Conservation (phyloP, 2,329 filamentous ascomycete species). For the Coleophoma crateriformis region DNA sequence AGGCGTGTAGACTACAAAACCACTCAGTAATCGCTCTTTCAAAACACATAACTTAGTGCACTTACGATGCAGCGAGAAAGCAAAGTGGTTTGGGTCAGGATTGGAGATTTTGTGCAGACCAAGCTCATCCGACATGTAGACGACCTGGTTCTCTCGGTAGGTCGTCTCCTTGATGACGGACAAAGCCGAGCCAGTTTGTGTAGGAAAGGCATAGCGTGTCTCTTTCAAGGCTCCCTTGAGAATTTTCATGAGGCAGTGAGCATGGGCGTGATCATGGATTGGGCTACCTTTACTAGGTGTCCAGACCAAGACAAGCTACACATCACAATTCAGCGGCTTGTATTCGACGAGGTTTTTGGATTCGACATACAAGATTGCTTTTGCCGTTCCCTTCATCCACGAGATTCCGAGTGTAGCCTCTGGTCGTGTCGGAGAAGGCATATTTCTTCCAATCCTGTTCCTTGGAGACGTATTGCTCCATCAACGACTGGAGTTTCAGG, state of each 20-base stretch:
- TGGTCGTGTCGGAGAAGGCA: conserved; percentile 63
- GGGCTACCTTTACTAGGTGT: conserved; percentile 74
- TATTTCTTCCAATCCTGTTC: conserved; percentile 69
- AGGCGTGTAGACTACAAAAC: conserved; percentile 65
- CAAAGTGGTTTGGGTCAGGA: conserved; percentile 62
- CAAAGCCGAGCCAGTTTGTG: conserved; percentile 49
- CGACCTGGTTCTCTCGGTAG: conserved; percentile 67
- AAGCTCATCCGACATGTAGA: conserved; percentile 88
- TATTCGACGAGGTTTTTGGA: conserved; percentile 1
- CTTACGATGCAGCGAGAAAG: conserved; percentile 75
- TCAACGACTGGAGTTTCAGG: conserved; percentile 61
- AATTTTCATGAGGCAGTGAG: conserved; percentile 88
- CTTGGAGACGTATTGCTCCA: conserved; percentile 68
- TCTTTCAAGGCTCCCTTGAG: conserved; percentile 75
- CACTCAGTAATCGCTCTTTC: not conserved
- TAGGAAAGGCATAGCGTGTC: conserved; percentile 73
- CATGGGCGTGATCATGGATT: conserved; percentile 82
- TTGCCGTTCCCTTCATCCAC: conserved; percentile 83
- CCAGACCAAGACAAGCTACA: conserved; percentile 80
- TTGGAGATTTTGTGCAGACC: conserved; percentile 83
- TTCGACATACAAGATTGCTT: conserved; percentile 40
- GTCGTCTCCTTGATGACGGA: conserved; percentile 60
- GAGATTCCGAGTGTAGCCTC: conserved; percentile 79
- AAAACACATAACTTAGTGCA: conserved; percentile 7
- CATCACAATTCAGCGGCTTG: not conserved